These are phyloP conservation scores for Botrytis paeoniae DNA, from an alignment of 2,329 filamentous ascomycete species.

Conservation along the genomic window DNA sequence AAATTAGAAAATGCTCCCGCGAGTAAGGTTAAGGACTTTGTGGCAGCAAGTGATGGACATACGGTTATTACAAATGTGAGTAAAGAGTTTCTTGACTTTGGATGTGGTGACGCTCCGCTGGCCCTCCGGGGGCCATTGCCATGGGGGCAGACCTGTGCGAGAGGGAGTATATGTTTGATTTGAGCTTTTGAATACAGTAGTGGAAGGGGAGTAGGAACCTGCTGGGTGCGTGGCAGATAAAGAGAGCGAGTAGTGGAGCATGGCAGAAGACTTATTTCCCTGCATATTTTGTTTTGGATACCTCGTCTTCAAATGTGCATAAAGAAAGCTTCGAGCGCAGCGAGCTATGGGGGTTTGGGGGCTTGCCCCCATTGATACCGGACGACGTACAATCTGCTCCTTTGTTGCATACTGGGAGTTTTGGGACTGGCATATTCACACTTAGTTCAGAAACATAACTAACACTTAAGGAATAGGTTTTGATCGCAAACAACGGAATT, in stretches of 20 bases:
- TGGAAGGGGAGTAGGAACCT: too few species aligned
- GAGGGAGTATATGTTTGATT: background rate
- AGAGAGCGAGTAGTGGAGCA: background rate
- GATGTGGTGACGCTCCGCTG: background rate
- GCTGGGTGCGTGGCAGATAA: background rate
- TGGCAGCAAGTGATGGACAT: slow-evolving; percentile 83
- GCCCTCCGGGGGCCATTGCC: background rate
- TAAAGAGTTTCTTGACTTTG: background rate
- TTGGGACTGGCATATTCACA: background rate
- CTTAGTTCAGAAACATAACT: background rate
- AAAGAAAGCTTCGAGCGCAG: background rate
- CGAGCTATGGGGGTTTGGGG: background rate
- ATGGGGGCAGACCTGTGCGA: background rate
- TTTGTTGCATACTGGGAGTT: background rate
- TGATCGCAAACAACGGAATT: slow-evolving; percentile 99
- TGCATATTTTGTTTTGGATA: background rate
- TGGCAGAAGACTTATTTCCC: background rate
- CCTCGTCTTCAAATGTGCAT: background rate
- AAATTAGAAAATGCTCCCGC: slow-evolving; percentile 75
- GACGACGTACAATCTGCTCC: background rate
- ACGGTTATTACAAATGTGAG: slow-evolving; percentile 93
- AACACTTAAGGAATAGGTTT: slow-evolving; percentile 57
- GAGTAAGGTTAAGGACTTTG: slow-evolving; percentile 94
- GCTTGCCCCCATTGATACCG: background rate
- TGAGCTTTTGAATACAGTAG: background rate